phyloP scores from a whole-genome alignment of 1,139 yeast species.

The Blastobotrys arbuscula region DNA sequence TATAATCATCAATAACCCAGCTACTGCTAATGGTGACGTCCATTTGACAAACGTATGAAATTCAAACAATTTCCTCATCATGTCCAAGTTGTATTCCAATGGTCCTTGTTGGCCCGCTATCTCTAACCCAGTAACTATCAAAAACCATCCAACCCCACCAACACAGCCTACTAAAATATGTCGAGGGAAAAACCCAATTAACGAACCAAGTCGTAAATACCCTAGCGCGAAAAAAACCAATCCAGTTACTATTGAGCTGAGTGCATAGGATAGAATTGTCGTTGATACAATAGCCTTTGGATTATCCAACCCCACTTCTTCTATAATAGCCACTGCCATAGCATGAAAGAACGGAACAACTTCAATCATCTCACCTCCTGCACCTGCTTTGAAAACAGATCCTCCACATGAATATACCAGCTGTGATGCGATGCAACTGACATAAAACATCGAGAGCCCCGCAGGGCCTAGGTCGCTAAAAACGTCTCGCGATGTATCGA shows the following conservation, averaged over 20 bases:
- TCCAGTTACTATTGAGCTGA: slow-evolving; percentile 83
- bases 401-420: slow-evolving; percentile 85
- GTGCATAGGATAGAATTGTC: slow-evolving; percentile 77
- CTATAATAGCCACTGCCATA: slow-evolving; percentile 73
- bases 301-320: slow-evolving; percentile 48
- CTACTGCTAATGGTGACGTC: slow-evolving; percentile 62
- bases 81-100: slow-evolving; percentile 48
- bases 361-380: slow-evolving; percentile 98
- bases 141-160: slow-evolving; percentile 96
- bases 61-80: slow-evolving; percentile 21
- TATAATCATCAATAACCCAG: slow-evolving; percentile 49
- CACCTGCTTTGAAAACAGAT: slow-evolving; percentile 79
- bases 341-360: slow-evolving; percentile 96
- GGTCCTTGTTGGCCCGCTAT: slow-evolving; percentile 76
- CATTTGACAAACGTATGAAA: slow-evolving; percentile 53
- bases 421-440: slow-evolving; percentile 84
- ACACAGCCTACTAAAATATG: slow-evolving; percentile 95
- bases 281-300: slow-evolving; percentile 73
- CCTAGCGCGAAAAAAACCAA: slow-evolving; percentile 72
- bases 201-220: slow-evolving; percentile 67
- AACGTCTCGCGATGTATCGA: slow-evolving; percentile 77
- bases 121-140: slow-evolving; percentile 84
- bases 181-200: slow-evolving; percentile 93
- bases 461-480: slow-evolving; percentile 78
- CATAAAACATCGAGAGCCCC: slow-evolving; percentile 90